phyloP scores from a whole-genome alignment of 805 yeast genomes.

The Jamesozyma gamospora region DNA sequence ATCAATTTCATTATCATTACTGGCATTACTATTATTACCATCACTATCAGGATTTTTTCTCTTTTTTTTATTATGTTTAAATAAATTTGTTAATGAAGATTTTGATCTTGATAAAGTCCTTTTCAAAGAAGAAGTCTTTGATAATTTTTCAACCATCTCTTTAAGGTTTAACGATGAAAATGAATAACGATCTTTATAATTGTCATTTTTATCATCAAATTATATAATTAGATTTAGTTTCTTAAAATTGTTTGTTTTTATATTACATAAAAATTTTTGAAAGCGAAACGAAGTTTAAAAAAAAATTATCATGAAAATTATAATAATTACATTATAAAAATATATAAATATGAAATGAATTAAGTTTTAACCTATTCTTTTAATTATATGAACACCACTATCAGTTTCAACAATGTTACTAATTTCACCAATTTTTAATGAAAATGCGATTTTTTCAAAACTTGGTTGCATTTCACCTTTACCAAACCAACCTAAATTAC shows the following conservation, averaged over 20 bases:
- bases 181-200: no score
- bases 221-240: no score
- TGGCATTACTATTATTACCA: constrained; percentile 16
- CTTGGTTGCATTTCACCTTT: constrained; percentile 92
- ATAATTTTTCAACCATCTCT: constrained; percentile 7
- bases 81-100: constrained; percentile 27
- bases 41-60: constrained; percentile 17
- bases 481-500: constrained; percentile 85
- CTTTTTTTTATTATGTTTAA: constrained; percentile 19
- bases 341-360: neutral
- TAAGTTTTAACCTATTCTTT: constrained; percentile 47
- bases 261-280: no score
- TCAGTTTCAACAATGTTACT: constrained; percentile 80
- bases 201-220: no score
- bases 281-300: no score
- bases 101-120: constrained; percentile 22
- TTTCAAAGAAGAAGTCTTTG: constrained; percentile 18
- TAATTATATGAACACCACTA: constrained; percentile 83
- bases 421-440: constrained; percentile 69
- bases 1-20: neutral
- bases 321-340: no score
- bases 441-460: constrained; percentile 83
- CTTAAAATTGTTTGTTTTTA: no score
- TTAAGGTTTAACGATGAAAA: no score
- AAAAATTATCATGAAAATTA: neutral